Percentiles rank a stretch among this genome's conserved stretches.
Conservation (phyloP, 805 yeast genomes). For the Candida germanica region DNA sequence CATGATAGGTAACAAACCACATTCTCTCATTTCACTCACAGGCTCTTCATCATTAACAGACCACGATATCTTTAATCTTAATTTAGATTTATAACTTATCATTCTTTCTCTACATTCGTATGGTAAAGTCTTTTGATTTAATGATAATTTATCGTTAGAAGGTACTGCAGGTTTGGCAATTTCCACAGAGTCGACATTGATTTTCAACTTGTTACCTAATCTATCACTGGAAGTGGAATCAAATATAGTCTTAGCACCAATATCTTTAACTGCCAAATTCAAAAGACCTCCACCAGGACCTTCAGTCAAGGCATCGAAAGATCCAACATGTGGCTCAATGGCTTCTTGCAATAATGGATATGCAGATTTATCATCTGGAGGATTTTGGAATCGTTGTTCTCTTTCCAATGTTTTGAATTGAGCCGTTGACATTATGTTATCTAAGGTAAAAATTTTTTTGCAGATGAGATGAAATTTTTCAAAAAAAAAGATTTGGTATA, state of each 20-base stretch:
- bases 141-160: slow-evolving; percentile 64
- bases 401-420: slow-evolving; percentile 82
- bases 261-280: slow-evolving; percentile 82
- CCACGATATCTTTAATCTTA: slow-evolving; percentile 80
- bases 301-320: slow-evolving; percentile 91
- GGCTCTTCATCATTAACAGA: slow-evolving; percentile 86
- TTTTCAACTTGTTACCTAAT: slow-evolving; percentile 78
- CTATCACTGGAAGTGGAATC: slow-evolving; percentile 70
- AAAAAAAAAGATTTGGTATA: background rate
- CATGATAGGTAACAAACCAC: slow-evolving; percentile 91
- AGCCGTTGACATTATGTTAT: slow-evolving; percentile 44
- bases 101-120: slow-evolving; percentile 84
- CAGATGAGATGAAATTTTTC: slow-evolving; percentile 9
- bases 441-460: slow-evolving; percentile 11
- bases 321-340: slow-evolving; percentile 91
- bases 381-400: slow-evolving; percentile 79
- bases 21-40: slow-evolving; percentile 77
- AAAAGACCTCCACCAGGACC: slow-evolving; percentile 84
- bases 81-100: slow-evolving; percentile 73
- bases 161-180: slow-evolving; percentile 80
- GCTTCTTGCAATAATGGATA: slow-evolving; percentile 85
- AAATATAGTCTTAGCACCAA: slow-evolving; percentile 80
- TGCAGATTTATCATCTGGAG: slow-evolving; percentile 82
- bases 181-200: slow-evolving; percentile 88
- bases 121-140: slow-evolving; percentile 78